Evolutionary conservation across 306 rosid species (phyloP).

Genomic region (Dalbergia oliveri): DNA sequence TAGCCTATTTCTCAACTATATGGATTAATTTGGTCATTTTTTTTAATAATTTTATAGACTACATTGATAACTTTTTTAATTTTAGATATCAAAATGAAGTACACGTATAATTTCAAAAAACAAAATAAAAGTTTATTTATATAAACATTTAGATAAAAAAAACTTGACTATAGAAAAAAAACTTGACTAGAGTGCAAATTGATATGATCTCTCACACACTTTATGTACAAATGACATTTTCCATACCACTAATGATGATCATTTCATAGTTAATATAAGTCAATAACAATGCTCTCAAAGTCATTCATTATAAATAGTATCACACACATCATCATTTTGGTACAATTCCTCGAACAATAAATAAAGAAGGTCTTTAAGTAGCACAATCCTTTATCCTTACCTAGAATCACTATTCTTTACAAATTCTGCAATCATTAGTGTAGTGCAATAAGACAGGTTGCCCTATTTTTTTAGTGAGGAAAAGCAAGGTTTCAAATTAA

Average conservation of each 20-base stretch:
- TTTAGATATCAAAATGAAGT: too few species aligned
- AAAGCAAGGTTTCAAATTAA: not conserved
- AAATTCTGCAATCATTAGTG: not conserved
- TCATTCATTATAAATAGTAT: constrained; percentile 15
- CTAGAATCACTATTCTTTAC: not conserved
- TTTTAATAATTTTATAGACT: too few species aligned
- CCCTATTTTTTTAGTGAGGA: not conserved
- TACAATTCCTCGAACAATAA: not conserved
- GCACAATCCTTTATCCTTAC: constrained; percentile 31
- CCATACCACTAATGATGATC: not conserved
- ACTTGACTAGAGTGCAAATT: too few species aligned
- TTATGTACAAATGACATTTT: too few species aligned
- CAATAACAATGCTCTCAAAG: not conserved
- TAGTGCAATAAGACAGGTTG: not conserved
- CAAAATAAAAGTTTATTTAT: too few species aligned
- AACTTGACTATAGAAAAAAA: too few species aligned
- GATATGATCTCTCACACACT: too few species aligned
- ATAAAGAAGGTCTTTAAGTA: not conserved
- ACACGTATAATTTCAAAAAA: too few species aligned
- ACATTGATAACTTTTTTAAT: too few species aligned
- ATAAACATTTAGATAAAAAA: too few species aligned
- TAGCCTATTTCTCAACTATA: too few species aligned
- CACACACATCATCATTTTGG: not conserved
- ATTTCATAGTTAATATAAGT: not conserved
- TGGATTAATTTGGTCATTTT: too few species aligned